phyloP scores from a whole-genome alignment of 192 early-diverging fungal species.

The Chytriomyces hyalinus region DNA sequence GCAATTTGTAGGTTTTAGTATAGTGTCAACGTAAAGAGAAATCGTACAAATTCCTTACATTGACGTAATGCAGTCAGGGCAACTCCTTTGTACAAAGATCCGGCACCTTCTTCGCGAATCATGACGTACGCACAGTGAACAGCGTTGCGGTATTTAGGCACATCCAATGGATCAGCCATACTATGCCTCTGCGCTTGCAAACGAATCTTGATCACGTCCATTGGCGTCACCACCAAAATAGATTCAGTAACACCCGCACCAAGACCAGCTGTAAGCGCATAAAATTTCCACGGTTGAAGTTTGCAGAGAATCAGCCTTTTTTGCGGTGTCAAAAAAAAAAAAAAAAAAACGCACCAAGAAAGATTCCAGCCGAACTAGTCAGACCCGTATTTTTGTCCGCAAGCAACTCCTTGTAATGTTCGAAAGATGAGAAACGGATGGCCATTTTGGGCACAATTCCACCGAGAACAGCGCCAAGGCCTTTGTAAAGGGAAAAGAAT shows the following conservation, averaged over 20 bases:
- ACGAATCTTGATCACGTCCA: conserved; percentile 99
- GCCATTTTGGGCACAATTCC: conserved; percentile 99
- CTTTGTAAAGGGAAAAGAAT: conserved; percentile 93
- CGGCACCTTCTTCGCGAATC: conserved; percentile 85
- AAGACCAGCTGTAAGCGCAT: conserved; percentile 71
- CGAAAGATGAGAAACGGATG: conserved; percentile 96
- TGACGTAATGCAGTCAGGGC: conserved; percentile 91
- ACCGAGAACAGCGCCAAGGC: conserved; percentile 91
- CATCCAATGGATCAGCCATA: conserved; percentile 93
- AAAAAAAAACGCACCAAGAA: conserved; percentile 65
- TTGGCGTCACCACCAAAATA: conserved; percentile 93
- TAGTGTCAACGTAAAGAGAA: too few species aligned
- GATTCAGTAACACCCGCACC: conserved; percentile 93
- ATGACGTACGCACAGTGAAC: conserved; percentile 90
- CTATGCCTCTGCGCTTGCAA: conserved; percentile 95
- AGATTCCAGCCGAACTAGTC: conserved; percentile 68
- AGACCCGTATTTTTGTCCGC: conserved; percentile 67
- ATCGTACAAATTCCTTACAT: conserved; percentile 37
- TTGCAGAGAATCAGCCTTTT: too few species aligned
- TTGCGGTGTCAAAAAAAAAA: background rate
- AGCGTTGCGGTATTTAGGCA: conserved; percentile 96
- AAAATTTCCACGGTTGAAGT: background rate
- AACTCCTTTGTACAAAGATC: conserved; percentile 93
- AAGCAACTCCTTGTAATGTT: conserved; percentile 86
- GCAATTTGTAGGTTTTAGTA: too few species aligned